These are phyloP conservation scores for Globisporangium viniferum DNA, from an alignment of 352 stramenopile genomes.

Conservation along the genomic window DNA sequence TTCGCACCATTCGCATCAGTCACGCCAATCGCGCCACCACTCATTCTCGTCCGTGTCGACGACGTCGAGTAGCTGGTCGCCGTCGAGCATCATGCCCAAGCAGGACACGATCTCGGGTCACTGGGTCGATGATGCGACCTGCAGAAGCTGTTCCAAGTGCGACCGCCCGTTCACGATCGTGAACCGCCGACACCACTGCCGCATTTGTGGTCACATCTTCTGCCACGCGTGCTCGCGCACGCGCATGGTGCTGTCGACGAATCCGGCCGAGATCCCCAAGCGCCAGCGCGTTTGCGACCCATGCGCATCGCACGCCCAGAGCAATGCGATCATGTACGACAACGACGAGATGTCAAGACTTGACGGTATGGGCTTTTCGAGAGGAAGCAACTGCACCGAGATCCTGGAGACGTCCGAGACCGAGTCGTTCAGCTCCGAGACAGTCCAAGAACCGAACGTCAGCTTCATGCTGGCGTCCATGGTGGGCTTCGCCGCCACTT, in stretches of 20 bases:
- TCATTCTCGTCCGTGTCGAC: constrained; percentile 72
- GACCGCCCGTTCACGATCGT: constrained; percentile 67
- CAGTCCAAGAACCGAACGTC: constrained; percentile 25
- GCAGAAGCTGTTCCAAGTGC: constrained; percentile 61
- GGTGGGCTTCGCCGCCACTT: constrained; percentile 55
- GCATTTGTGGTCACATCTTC: constrained; percentile 81
- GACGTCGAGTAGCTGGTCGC: constrained; percentile 65
- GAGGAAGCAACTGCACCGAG: not conserved
- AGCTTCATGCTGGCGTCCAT: constrained; percentile 57
- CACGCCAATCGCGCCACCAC: constrained; percentile 24
- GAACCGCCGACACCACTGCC: constrained; percentile 79
- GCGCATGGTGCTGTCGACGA: constrained; percentile 75
- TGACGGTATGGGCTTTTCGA: constrained; percentile 13
- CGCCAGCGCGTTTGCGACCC: constrained; percentile 74
- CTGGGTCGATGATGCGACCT: constrained; percentile 62
- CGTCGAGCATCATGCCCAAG: constrained; percentile 30
- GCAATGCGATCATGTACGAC: constrained; percentile 62
- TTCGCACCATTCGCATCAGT: not conserved
- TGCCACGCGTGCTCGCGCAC: constrained; percentile 77
- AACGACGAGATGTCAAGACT: constrained; percentile 27
- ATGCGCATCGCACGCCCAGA: constrained; percentile 59
- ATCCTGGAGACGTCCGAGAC: constrained; percentile 8
- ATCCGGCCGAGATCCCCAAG: constrained; percentile 55
- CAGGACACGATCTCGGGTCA: constrained; percentile 65
- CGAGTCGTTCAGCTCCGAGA: not conserved